These are phyloP conservation scores for Trichophyton benhamiae DNA, from an alignment of 2,329 filamentous ascomycete genomes.

Conservation along the genomic window DNA sequence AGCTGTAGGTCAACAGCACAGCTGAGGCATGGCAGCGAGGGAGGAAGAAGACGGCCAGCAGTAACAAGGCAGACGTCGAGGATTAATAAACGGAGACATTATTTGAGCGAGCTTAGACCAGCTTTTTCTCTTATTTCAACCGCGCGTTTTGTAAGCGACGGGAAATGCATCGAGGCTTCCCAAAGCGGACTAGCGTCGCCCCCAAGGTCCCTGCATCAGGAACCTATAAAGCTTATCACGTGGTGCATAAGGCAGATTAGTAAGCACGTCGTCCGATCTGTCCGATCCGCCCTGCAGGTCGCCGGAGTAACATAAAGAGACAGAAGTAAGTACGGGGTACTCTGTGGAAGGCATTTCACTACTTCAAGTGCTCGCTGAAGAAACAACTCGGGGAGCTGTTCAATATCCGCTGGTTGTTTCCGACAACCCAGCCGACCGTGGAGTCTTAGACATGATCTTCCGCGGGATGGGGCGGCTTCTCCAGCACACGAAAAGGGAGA, in stretches of 20 bases:
- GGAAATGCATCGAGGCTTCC: not conserved
- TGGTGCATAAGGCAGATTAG: not conserved
- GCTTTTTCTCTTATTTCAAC: not conserved
- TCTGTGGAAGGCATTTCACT: no score
- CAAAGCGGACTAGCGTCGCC: not conserved
- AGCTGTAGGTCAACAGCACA: not conserved
- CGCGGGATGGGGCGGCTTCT: no score
- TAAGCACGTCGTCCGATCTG: no score
- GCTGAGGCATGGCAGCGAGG: not conserved
- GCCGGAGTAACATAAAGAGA: no score
- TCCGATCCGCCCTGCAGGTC: no score
- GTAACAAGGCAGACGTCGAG: not conserved
- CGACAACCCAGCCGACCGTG: no score
- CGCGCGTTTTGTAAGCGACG: conserved; percentile 1
- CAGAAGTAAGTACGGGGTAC: no score
- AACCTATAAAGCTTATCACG: not conserved
- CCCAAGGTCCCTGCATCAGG: not conserved
- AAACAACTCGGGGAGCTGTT: not conserved
- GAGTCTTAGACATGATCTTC: no score
- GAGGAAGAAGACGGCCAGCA: not conserved
- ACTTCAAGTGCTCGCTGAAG: no score
- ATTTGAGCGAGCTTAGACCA: not conserved
- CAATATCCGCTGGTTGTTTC: not conserved
- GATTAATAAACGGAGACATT: not conserved
- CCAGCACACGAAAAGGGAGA: no score